Conservation (phyloP, 169 alveolate species). For the Ichthyophthirius multifiliis region DNA sequence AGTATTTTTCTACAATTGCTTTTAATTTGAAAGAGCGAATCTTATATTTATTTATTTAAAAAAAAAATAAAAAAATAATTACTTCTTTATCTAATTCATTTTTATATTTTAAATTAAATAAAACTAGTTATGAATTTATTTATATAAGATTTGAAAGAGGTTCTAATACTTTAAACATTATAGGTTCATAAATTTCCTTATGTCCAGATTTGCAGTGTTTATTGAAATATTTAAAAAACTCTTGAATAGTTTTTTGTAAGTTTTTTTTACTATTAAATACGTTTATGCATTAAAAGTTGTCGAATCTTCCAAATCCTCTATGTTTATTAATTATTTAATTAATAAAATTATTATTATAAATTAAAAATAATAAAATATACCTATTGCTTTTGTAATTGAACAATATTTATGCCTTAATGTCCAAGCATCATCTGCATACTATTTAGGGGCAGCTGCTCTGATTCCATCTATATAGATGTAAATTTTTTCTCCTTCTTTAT, state of each 20-base stretch:
- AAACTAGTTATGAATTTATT: neutral
- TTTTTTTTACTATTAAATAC: neutral
- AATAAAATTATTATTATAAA: neutral
- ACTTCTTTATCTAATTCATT: neutral
- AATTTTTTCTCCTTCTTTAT: slow-evolving; percentile 9
- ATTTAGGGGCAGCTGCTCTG: neutral
- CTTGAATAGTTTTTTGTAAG: neutral
- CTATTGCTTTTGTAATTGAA: neutral
- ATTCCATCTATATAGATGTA: slow-evolving; percentile 11
- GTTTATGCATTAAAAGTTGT: neutral
- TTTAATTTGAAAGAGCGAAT: neutral
- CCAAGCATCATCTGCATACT: slow-evolving; percentile 14
- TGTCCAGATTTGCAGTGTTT: neutral
- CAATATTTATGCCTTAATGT: neutral
- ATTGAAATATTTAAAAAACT: neutral
- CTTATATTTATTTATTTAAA: neutral
- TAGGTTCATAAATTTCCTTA: slow-evolving; percentile 5
- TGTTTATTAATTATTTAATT: neutral
- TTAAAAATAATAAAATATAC: neutral
- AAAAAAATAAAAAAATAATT: neutral
- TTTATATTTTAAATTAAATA: neutral
- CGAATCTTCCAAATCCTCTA: slow-evolving; percentile 1
- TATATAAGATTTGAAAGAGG: slow-evolving; percentile 8
- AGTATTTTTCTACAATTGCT: neutral
- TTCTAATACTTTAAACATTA: neutral